Evolutionary conservation across 202 grass and related monocot species (phyloP).

Genomic region (Elaeis oleifera): DNA sequence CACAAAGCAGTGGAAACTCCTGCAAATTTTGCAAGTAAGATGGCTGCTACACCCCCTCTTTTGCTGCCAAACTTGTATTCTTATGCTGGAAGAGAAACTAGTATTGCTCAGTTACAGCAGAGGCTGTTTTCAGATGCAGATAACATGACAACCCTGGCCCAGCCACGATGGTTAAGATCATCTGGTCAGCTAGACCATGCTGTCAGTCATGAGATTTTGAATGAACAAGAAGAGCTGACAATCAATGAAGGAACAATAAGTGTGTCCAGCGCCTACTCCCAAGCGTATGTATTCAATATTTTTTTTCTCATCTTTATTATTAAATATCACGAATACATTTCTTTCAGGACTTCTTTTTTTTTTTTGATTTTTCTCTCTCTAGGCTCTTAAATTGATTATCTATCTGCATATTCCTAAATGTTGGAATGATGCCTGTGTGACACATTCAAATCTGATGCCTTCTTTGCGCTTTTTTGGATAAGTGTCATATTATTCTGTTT

Average conservation of each 20-base stretch:
- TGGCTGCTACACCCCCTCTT: slow-evolving; percentile 12
- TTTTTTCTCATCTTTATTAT: neutral
- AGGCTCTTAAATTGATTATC: no score
- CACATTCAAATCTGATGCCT: no score
- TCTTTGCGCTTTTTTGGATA: no score
- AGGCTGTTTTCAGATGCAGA: slow-evolving; percentile 27
- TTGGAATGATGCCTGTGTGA: no score
- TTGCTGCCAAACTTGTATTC: slow-evolving; percentile 14
- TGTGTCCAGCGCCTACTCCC: slow-evolving; percentile 75
- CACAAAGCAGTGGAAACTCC: slow-evolving; percentile 41
- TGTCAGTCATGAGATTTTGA: slow-evolving; percentile 37
- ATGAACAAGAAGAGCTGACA: slow-evolving; percentile 45
- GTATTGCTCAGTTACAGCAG: slow-evolving; percentile 16
- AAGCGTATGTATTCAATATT: slow-evolving; percentile 48
- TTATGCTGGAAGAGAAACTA: slow-evolving; percentile 17
- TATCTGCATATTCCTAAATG: no score
- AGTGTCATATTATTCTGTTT: no score
- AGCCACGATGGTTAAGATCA: slow-evolving; percentile 41
- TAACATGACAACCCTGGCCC: slow-evolving; percentile 40
- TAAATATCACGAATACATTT: no score
- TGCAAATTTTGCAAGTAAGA: slow-evolving; percentile 32
- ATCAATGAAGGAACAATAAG: slow-evolving; percentile 90
- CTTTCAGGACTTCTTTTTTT: no score
- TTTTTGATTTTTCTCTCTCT: no score
- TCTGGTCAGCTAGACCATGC: slow-evolving; percentile 38